Conservation (phyloP, 257 asterid species). For the Solanum pinnatisectum region DNA sequence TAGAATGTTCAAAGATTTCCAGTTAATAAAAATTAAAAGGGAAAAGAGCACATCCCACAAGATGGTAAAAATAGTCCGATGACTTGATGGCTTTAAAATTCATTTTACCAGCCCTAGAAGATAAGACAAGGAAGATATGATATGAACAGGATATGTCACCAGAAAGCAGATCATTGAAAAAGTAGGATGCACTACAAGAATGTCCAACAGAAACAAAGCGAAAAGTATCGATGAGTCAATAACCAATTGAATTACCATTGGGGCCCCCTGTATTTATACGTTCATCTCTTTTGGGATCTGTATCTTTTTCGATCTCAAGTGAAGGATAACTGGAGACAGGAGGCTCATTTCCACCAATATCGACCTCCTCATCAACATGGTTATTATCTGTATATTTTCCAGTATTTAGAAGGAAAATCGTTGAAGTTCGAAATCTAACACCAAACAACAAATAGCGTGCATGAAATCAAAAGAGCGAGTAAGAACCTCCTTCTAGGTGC, state of each 20-base stretch:
- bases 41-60: neutral
- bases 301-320: slow-evolving; percentile 49
- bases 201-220: neutral
- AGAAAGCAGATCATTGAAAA: neutral
- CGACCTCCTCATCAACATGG: slow-evolving; percentile 62
- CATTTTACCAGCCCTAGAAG: neutral
- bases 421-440: neutral
- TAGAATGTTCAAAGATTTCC: neutral
- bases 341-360: slow-evolving; percentile 75
- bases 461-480: slow-evolving; percentile 2
- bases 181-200: neutral
- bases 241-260: slow-evolving; percentile 8
- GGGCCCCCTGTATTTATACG: slow-evolving; percentile 36
- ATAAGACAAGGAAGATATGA: neutral
- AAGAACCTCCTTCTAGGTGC: slow-evolving; percentile 75
- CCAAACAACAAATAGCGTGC: neutral
- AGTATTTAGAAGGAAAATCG: neutral
- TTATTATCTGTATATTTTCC: slow-evolving; percentile 36
- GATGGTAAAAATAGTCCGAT: neutral
- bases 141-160: neutral
- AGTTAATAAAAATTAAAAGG: neutral
- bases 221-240: neutral
- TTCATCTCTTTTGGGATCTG: slow-evolving; percentile 28
- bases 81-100: neutral
- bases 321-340: slow-evolving; percentile 70